Conservation (phyloP, 768 basidiomycete species). For the Pleurotus cornucopiae region DNA sequence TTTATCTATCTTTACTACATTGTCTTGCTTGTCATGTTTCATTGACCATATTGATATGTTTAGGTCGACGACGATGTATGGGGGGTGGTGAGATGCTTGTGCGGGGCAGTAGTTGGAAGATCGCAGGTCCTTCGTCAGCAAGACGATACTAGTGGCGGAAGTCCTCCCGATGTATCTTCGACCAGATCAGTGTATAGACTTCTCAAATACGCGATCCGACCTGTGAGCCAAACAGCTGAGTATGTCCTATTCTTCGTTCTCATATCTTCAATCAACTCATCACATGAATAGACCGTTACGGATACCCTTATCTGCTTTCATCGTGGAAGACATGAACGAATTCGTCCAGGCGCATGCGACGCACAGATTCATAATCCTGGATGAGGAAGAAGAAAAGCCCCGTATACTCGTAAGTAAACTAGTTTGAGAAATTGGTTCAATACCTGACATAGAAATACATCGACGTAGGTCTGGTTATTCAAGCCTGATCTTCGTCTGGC, state of each 20-base stretch:
- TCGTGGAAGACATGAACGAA: slow-evolving; percentile 89
- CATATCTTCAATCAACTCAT: too few species aligned
- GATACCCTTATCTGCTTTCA: slow-evolving; percentile 79
- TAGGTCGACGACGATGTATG: slow-evolving; percentile 60
- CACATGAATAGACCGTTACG: slow-evolving; percentile 28
- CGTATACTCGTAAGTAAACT: slow-evolving; percentile 64
- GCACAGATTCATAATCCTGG: slow-evolving; percentile 84
- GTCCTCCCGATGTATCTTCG: slow-evolving; percentile 15
- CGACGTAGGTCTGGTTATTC: slow-evolving; percentile 84
- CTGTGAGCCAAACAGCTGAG: slow-evolving; percentile 58
- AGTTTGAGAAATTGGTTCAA: not conserved
- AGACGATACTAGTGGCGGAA: too few species aligned
- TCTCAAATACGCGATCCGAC: slow-evolving; percentile 81
- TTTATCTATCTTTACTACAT: slow-evolving; percentile 15
- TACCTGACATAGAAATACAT: too few species aligned
- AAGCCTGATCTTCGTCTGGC: slow-evolving; percentile 83
- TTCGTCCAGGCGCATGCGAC: slow-evolving; percentile 89
- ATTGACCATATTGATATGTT: slow-evolving; percentile 10
- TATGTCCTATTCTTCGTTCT: slow-evolving; percentile 21
- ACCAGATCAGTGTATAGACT: slow-evolving; percentile 54
- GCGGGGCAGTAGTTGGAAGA: slow-evolving; percentile 79
- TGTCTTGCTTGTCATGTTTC: slow-evolving; percentile 5
- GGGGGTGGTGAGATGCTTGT: slow-evolving; percentile 67
- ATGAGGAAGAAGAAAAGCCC: slow-evolving; percentile 81
- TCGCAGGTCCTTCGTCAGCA: slow-evolving; percentile 45